Evolutionary conservation across 1,139 yeast species (phyloP), one percentile per base, ranked within the genome.

Genomic region (Yamadazyma atlantica): DNA sequence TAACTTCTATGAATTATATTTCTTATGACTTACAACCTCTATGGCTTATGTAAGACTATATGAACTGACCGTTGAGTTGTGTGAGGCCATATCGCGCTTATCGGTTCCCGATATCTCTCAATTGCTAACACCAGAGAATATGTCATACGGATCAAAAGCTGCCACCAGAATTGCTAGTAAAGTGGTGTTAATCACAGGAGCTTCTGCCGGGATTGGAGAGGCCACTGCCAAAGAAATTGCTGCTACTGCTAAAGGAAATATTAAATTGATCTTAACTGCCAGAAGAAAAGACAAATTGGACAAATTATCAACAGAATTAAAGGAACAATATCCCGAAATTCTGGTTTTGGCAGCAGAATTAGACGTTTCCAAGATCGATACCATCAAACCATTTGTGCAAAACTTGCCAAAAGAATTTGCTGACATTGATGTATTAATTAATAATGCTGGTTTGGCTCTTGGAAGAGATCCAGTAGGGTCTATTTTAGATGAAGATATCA

Each of bases 131-230:
- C n/a, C n/a, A n/a, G n/a, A n/a, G n/a, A n/a, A 10, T 16, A 71
- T 77, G 64, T 73, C 81, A 35, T 75, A 68, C 58, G 80, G 80
- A 45, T 37, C 66, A 17, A 71, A 66, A 54, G 80, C 80, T 39
- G 78, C 78, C 25, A 72, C 73, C 52, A 69, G 92, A 54, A 64
- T 84, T 36, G 78, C 81, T 21, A 74, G 77, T 42, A 81, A 82
- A 53, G 71, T 73, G 24, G 66, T 80, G 26, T 70, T 85, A 27
- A 74, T 84, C 53, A 84, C 92, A 13, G 92, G 92, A 22, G 90
- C 90, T 13, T 79, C 86, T 25, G 75, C 87, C 4, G 90, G 90
- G 10, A 69, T 70, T 41, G 81, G 80, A 9, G 65, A 57, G 37
- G 70, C 73, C 21, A 66, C 71, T 15, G 73, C 71, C 23, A 49